phyloP scores from a whole-genome alignment of 805 yeast genomes.

The Saturnispora diversa region DNA sequence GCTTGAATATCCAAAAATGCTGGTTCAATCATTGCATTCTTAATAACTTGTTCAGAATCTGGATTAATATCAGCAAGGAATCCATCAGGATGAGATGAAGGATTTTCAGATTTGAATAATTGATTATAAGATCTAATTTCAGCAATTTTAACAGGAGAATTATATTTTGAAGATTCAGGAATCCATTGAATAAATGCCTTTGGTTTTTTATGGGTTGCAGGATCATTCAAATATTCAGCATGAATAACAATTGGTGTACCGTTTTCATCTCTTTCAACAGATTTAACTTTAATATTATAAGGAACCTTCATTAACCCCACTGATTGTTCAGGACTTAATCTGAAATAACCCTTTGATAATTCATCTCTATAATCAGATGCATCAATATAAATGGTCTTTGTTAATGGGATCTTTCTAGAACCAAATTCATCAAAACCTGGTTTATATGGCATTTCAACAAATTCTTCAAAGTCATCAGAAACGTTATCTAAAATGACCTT shows the following conservation, averaged over 20 bases:
- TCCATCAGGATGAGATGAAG: conserved; percentile 81
- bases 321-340: conserved; percentile 88
- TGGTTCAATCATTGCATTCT: conserved; percentile 66
- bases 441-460: conserved; percentile 76
- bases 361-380: conserved; percentile 76
- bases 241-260: conserved; percentile 66
- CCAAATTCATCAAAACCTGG: conserved; percentile 78
- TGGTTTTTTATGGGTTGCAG: conserved; percentile 57
- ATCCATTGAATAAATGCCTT: conserved; percentile 98
- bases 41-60: conserved; percentile 61
- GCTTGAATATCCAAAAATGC: conserved; percentile 60
- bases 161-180: conserved; percentile 54
- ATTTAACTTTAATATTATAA: conserved; percentile 62
- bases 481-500: conserved; percentile 77
- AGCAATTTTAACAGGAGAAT: conserved; percentile 54
- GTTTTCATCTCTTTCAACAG: conserved; percentile 49
- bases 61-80: conserved; percentile 77
- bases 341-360: conserved; percentile 66
- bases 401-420: conserved; percentile 64
- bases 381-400: conserved; percentile 76
- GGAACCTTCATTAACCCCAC: conserved; percentile 95
- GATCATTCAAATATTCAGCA: conserved; percentile 70
- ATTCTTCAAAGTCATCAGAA: conserved; percentile 62
- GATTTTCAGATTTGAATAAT: conserved; percentile 86
- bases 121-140: conserved; percentile 86